A percentile compares a stretch with the other conserved stretches of the same genome.
phyloP scores from a whole-genome alignment of 192 early-diverging fungal species.

The Podila horticola region DNA sequence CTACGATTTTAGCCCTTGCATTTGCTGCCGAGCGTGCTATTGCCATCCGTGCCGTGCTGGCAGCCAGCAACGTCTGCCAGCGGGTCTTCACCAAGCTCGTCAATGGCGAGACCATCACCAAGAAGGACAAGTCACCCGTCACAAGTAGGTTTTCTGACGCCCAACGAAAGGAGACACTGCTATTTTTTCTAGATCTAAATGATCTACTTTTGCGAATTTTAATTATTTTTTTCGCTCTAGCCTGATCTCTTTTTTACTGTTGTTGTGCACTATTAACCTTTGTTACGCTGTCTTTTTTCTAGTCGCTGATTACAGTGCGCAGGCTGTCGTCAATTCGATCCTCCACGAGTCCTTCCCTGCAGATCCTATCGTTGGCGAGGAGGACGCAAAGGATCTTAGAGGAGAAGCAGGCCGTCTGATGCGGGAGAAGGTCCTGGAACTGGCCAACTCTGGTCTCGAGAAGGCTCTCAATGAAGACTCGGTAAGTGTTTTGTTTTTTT shows the following conservation, averaged over 20 bases:
- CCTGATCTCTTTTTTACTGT: background rate
- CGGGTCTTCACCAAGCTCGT: constrained; percentile 90
- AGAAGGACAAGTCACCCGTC: constrained; percentile 96
- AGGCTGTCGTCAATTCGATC: constrained; percentile 92
- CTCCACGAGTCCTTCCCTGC: constrained; percentile 82
- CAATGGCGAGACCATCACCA: constrained; percentile 83
- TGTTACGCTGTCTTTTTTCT: background rate
- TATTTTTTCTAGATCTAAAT: constrained; percentile 5
- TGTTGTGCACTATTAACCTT: background rate
- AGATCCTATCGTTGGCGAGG: constrained; percentile 96
- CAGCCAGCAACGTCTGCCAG: constrained; percentile 90
- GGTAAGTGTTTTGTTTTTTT: constrained; percentile 53
- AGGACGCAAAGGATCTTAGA: constrained; percentile 88
- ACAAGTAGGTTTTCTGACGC: constrained; percentile 69
- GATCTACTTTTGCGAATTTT: constrained; percentile 19
- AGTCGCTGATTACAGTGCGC: constrained; percentile 96
- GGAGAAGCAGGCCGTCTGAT: constrained; percentile 72
- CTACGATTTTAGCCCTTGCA: constrained; percentile 30
- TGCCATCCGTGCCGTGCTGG: constrained; percentile 90
- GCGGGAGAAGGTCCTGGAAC: constrained; percentile 81
- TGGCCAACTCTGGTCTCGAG: constrained; percentile 78
- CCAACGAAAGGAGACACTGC: background rate
- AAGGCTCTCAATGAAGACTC: constrained; percentile 69
- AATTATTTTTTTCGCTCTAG: background rate
- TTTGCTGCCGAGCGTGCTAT: constrained; percentile 78